phyloP scores from a whole-genome alignment of 495 filamentous ascomycete genomes.

The Tuber umbilicatum region DNA sequence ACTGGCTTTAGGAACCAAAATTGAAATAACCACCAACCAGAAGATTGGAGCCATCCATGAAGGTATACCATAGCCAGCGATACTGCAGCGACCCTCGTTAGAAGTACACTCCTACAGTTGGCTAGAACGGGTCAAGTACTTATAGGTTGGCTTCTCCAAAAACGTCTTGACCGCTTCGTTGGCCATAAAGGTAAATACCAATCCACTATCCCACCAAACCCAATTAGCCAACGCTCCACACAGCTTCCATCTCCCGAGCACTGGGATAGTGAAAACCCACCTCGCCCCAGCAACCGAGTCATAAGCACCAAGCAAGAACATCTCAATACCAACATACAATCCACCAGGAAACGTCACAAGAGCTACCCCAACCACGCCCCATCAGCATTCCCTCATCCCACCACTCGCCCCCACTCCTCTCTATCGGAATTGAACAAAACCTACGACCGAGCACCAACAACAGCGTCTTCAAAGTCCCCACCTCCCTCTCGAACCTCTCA shows the following conservation, averaged over 20 bases:
- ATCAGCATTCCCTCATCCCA: background rate
- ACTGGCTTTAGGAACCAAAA: constrained; percentile 71
- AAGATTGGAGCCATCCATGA: constrained; percentile 86
- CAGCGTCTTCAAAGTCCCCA: constrained; percentile 79
- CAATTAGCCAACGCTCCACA: constrained; percentile 13
- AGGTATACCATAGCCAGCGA: constrained; percentile 69
- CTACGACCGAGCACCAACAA: constrained; percentile 83
- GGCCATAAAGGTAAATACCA: constrained; percentile 81
- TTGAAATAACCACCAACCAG: constrained; percentile 60
- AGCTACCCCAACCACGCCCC: constrained; percentile 47
- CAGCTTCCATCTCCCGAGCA: background rate
- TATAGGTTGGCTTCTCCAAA: constrained; percentile 41
- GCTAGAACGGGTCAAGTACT: background rate
- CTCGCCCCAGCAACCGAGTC: constrained; percentile 72
- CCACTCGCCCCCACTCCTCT: background rate
- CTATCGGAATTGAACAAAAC: constrained; percentile 43
- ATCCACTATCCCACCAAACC: constrained; percentile 53
- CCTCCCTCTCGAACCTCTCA: constrained; percentile 87
- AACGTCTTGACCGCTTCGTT: constrained; percentile 78
- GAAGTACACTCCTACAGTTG: constrained; percentile 52
- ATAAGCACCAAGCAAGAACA: constrained; percentile 57
- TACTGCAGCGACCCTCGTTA: constrained; percentile 52
- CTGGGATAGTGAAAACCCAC: constrained; percentile 47
- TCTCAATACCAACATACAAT: constrained; percentile 65
- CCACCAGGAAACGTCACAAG: constrained; percentile 71